These are phyloP conservation scores for Scheffersomyces illinoinensis DNA, from an alignment of 1,139 yeast genomes.

Conservation along the genomic window DNA sequence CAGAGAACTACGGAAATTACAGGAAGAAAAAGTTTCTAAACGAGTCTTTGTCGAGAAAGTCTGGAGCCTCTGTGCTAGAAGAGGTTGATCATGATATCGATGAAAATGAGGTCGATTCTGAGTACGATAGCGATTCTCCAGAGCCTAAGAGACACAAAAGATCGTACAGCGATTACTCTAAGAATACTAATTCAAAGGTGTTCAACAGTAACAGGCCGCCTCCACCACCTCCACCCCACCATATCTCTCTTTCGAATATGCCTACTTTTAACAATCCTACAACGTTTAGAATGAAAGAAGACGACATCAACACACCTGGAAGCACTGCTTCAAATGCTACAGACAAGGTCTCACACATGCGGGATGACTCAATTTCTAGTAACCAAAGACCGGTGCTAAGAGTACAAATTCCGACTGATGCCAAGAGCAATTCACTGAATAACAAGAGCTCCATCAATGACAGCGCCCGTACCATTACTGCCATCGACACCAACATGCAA, in stretches of 20 bases:
- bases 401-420: slow-evolving; percentile 52
- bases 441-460: slow-evolving; percentile 13
- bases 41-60: slow-evolving; percentile 9
- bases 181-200: not conserved
- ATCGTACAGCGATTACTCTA: slow-evolving; percentile 4
- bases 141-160: slow-evolving; percentile 29
- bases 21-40: slow-evolving; percentile 27
- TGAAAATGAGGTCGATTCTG: slow-evolving; percentile 27
- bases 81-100: slow-evolving; percentile 18
- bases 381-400: slow-evolving; percentile 47
- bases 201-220: slow-evolving; percentile 6
- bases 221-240: slow-evolving; percentile 24
- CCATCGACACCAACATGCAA: slow-evolving; percentile 26
- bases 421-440: slow-evolving; percentile 19
- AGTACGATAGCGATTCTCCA: slow-evolving; percentile 29
- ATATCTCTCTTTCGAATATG: slow-evolving; percentile 28
- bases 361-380: slow-evolving; percentile 13
- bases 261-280: slow-evolving; percentile 28
- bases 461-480: slow-evolving; percentile 41
- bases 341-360: slow-evolving; percentile 7
- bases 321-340: not conserved
- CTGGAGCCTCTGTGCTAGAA: not conserved
- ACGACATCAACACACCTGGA: slow-evolving; percentile 6
- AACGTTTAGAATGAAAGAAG: slow-evolving; percentile 6
- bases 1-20: slow-evolving; percentile 56